Conservation (phyloP, 1,139 yeast species). For the Eremothecium coryli region DNA sequence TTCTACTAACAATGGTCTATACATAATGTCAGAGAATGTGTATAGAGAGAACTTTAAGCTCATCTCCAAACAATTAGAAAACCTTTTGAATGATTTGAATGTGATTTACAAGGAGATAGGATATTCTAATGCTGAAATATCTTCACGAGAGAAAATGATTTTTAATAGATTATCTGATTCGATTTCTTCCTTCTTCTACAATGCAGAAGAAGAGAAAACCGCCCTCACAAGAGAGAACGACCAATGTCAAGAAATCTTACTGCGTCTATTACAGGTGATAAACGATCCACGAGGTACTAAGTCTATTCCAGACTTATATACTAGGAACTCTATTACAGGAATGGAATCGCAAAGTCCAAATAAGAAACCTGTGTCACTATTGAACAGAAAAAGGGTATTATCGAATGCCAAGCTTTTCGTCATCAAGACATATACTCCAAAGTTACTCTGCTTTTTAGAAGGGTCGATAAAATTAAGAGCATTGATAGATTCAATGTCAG, state of each 20-base stretch:
- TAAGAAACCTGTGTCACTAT: conserved; percentile 28
- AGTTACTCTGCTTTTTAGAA: conserved; percentile 21
- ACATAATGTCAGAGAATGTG: conserved; percentile 4
- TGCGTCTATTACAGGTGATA: conserved; percentile 26
- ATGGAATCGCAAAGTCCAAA: conserved; percentile 26
- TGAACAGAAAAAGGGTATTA: conserved; percentile 29
- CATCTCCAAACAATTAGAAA: conserved; percentile 30
- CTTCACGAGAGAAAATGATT: conserved; percentile 30
- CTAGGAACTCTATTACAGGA: conserved; percentile 30
- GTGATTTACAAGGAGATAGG: conserved; percentile 34
- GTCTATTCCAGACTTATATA: conserved; percentile 34
- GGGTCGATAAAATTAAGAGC: conserved; percentile 18
- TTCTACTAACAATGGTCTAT: conserved; percentile 2
- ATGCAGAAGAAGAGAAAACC: conserved; percentile 30
- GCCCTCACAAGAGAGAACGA: conserved; percentile 26
- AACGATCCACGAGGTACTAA: conserved; percentile 32
- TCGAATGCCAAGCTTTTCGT: conserved; percentile 28
- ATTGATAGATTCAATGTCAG: conserved; percentile 11
- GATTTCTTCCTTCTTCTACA: conserved; percentile 30
- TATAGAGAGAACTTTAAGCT: conserved; percentile 29
- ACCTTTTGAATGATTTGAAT: conserved; percentile 28
- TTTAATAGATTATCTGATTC: conserved; percentile 31
- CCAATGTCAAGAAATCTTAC: conserved; percentile 26
- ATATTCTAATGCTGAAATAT: conserved; percentile 32
- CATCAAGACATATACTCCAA: conserved; percentile 26